Conservation (phyloP, 2,329 filamentous ascomycete species). For the Neonectria faginata region DNA sequence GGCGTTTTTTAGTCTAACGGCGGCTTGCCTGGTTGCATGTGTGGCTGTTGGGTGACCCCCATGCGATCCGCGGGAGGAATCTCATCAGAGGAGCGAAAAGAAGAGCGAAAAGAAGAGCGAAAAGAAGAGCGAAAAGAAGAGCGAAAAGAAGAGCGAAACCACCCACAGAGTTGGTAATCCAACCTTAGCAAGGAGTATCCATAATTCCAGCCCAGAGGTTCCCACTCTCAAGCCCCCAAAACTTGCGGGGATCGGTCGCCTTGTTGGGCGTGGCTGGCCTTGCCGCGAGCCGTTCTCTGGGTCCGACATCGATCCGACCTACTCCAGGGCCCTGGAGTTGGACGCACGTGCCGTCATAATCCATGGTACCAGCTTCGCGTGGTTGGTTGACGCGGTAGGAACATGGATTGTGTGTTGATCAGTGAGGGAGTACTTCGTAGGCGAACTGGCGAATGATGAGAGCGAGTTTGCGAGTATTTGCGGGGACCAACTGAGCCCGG, state of each 20-base stretch:
- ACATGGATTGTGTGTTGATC: slow-evolving; percentile 24
- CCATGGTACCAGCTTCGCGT: slow-evolving; percentile 16
- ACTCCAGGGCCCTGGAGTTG: slow-evolving; percentile 19
- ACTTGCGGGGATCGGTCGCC: slow-evolving; percentile 27
- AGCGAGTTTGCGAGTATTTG: not conserved
- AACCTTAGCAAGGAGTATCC: not conserved
- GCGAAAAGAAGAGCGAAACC: slow-evolving; percentile 4
- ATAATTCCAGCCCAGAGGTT: not conserved
- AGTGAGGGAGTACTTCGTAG: not conserved
- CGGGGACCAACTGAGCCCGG: slow-evolving; percentile 11
- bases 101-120: slow-evolving; percentile 1
- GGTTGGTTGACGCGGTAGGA: slow-evolving; percentile 11
- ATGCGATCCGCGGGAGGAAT: slow-evolving; percentile 1
- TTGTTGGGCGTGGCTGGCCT: slow-evolving; percentile 35
- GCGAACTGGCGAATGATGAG: slow-evolving; percentile 13
- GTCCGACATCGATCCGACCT: slow-evolving; percentile 39
- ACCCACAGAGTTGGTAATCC: slow-evolving; percentile 17
- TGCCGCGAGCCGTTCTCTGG: slow-evolving; percentile 18
- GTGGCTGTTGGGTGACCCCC: slow-evolving; percentile 6
- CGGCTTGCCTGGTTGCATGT: slow-evolving; percentile 12
- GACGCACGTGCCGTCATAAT: slow-evolving; percentile 17
- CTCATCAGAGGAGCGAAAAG: slow-evolving; percentile 4
- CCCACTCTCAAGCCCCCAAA: slow-evolving; percentile 3
- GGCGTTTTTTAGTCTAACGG: slow-evolving; percentile 22
- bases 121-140: slow-evolving; percentile 1